These are phyloP conservation scores for Globisporangium megalacanthum DNA, from an alignment of 352 stramenopile genomes.

Conservation along the genomic window DNA sequence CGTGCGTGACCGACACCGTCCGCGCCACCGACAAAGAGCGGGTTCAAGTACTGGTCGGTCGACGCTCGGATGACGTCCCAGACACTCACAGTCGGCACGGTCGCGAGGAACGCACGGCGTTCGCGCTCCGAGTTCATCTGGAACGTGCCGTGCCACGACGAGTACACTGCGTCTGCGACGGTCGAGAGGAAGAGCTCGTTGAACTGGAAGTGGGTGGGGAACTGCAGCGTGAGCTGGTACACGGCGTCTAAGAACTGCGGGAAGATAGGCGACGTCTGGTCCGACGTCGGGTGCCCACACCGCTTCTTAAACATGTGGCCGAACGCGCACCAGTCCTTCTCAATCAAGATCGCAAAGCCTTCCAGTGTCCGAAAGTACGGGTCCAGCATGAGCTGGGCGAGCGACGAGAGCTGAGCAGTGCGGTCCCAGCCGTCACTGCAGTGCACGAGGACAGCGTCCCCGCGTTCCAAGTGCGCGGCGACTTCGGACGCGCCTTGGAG, in stretches of 20 bases:
- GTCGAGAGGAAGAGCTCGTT: slow-evolving; percentile 92
- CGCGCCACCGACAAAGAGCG: slow-evolving; percentile 58
- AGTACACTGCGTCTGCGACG: slow-evolving; percentile 96
- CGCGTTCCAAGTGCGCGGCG: slow-evolving; percentile 64
- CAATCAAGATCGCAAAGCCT: slow-evolving; percentile 74
- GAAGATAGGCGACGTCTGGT: slow-evolving; percentile 98
- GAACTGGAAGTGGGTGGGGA: slow-evolving; percentile 98
- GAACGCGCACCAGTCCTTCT: slow-evolving; percentile 88
- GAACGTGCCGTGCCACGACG: slow-evolving; percentile 93
- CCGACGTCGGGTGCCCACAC: slow-evolving; percentile 70
- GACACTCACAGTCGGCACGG: slow-evolving; percentile 68
- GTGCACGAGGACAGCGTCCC: slow-evolving; percentile 74
- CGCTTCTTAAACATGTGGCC: slow-evolving; percentile 86
- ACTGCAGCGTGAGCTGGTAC: slow-evolving; percentile 96
- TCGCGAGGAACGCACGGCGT: slow-evolving; percentile 52
- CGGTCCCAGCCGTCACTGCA: slow-evolving; percentile 86
- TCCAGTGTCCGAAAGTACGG: slow-evolving; percentile 74
- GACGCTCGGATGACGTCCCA: slow-evolving; percentile 83
- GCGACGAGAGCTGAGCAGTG: slow-evolving; percentile 65
- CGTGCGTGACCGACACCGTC: slow-evolving; percentile 14
- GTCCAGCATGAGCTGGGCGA: slow-evolving; percentile 83
- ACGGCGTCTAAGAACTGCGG: slow-evolving; percentile 98
- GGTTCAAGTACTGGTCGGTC: slow-evolving; percentile 79
- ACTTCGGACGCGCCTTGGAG: slow-evolving; percentile 71
- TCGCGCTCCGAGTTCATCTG: slow-evolving; percentile 87